Evolutionary conservation across 2,329 filamentous ascomycete genomes (phyloP).

Genomic region (Magnaporthiopsis incrustans): DNA sequence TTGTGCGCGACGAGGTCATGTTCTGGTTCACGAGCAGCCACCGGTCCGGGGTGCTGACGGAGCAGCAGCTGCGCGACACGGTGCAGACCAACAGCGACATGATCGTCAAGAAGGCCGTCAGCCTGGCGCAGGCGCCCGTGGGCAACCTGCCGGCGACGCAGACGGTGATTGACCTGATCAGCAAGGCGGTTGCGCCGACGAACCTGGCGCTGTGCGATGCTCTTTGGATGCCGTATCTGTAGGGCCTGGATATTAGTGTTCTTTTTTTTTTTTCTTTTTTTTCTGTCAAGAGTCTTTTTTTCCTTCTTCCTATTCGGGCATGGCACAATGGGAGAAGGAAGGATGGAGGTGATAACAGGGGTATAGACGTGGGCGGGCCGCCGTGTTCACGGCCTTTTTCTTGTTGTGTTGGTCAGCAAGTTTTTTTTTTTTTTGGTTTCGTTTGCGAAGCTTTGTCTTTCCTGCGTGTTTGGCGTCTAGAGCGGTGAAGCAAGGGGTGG

Average conservation of each 20-base stretch:
- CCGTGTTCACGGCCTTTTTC: background rate
- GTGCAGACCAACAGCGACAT: conserved; percentile 68
- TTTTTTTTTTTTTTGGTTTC: background rate
- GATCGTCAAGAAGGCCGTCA: conserved; percentile 84
- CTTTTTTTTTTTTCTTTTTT: background rate
- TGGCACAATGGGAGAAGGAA: background rate
- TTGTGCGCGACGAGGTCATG: conserved; percentile 96
- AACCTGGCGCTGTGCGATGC: conserved; percentile 84
- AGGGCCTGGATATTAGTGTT: background rate
- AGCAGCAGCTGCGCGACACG: conserved; percentile 59
- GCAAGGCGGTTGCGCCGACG: conserved; percentile 86
- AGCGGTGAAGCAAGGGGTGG: too few relatives aligned
- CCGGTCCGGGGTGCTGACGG: conserved; percentile 48
- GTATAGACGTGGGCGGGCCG: background rate
- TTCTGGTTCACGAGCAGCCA: conserved; percentile 88
- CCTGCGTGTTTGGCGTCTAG: background rate
- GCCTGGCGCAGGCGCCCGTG: conserved; percentile 68
- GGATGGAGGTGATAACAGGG: background rate
- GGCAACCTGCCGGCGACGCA: conserved; percentile 90
- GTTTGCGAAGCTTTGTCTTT: background rate
- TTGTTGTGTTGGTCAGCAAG: background rate
- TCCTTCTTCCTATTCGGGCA: background rate
- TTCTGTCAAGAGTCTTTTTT: background rate
- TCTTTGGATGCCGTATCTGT: conserved; percentile 96
- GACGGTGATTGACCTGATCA: conserved; percentile 90